Evolutionary conservation across 129 eudicot genomes (phyloP).

Genomic region (Flaveria ramosissima): DNA sequence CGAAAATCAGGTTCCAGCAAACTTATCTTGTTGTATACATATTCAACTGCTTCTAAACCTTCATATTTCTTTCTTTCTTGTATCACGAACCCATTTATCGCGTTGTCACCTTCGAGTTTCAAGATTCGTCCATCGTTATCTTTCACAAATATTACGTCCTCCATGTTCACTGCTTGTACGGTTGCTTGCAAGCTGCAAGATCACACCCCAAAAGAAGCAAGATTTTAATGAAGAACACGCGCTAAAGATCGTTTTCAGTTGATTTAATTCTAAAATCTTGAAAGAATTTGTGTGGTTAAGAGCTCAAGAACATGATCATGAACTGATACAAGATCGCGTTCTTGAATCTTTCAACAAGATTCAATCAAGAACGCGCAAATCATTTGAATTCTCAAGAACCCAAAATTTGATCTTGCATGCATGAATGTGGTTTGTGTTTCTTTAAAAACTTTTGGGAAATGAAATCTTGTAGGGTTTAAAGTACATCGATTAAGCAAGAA

Average conservation of each 20-base stretch:
- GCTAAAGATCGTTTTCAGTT: too few species aligned
- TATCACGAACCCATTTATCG: not conserved
- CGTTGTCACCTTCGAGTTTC: not conserved
- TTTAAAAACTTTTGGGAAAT: not conserved
- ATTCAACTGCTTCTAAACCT: not conserved
- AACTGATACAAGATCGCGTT: not conserved
- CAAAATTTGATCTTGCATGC: not conserved
- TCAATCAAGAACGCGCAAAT: not conserved
- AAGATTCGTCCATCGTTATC: not conserved
- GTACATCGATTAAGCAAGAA: not conserved
- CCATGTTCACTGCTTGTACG: not conserved
- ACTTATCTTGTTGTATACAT: not conserved
- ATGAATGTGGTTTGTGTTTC: not conserved
- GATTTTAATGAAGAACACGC: too few species aligned
- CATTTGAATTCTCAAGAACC: not conserved
- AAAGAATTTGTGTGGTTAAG: too few species aligned
- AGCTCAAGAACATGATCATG: not conserved
- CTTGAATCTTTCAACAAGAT: not conserved
- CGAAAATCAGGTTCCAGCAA: slow-evolving; percentile 4
- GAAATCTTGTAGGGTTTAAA: too few species aligned
- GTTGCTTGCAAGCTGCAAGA: not conserved
- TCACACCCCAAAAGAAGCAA: not conserved
- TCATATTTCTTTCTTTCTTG: not conserved
- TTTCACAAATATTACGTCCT: not conserved
- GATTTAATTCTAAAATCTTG: too few species aligned